Evolutionary conservation across 2,329 filamentous ascomycete genomes (phyloP), one percentile per base, ranked within the genome.

Genomic region (Cercospora sojina): DNA sequence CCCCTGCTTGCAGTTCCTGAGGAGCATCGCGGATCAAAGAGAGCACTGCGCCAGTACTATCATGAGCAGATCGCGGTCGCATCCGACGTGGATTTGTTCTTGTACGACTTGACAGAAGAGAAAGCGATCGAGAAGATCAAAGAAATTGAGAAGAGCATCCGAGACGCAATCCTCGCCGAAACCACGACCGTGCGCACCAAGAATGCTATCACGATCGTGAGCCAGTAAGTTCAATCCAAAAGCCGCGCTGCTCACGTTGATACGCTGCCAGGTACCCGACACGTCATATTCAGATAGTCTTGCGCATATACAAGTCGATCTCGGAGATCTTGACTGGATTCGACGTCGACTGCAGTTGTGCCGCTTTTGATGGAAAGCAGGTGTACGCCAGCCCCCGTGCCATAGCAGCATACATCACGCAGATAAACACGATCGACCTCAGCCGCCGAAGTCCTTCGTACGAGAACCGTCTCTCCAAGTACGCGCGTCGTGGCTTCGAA

Each of bases 261-360:
- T 35, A 16, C 6, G 3, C 18, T 3, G 9, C 3, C 20, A 68
- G 67, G 31, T 71, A 73, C 43, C 92, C 92, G 0, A 92, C 88
- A 38, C 88, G 92, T 2, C 92, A 96, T 75, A 85, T 96, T 3
- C 91, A 94, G 83, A 92, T 96, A 72, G 92, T 96, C 23, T 83
- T 96, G 31, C 89, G 92, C 38, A 87, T 95, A 41, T 96, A 96
- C 81, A 91, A 92, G 74, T 93, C 89, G 0, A 80, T 96, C 55
- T 90, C 91, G 0, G 91, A 96, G 76, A 93, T 96, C 38, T 83
- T 96, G 25, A 92, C 92, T 3, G 92, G 92, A 0, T 96, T 96
- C 72, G 92, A 96, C 72, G 92, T 96, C 58, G 92, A 95, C 75
- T 93, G 90, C 75, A 90, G 91, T 0, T 91, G 91, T 68, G 90